These are phyloP conservation scores for Simplicillium sp. DNA, from an alignment of 2,329 filamentous ascomycete genomes.

Conservation along the genomic window DNA sequence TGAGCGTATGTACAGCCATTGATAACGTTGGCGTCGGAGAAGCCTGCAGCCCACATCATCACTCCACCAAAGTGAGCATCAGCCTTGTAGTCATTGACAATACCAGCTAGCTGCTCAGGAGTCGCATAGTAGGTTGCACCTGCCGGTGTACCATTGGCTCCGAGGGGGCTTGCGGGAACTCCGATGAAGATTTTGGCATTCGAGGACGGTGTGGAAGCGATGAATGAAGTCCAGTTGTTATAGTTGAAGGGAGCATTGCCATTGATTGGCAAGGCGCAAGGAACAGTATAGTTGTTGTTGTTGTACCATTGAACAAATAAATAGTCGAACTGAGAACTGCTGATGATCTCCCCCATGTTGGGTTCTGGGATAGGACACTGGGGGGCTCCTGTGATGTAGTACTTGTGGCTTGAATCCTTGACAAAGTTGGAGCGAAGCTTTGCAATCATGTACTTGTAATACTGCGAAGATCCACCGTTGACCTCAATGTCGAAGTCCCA, in stretches of 20 bases:
- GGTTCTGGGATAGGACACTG: constrained; percentile 27
- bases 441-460: constrained; percentile 11
- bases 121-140: constrained; percentile 24
- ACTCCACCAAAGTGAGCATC: constrained; percentile 23
- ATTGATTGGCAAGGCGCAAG: constrained; percentile 7
- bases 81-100: constrained; percentile 17
- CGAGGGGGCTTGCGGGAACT: constrained; percentile 19
- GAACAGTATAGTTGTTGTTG: constrained; percentile 27
- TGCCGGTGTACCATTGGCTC: constrained; percentile 20
- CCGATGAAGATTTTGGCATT: constrained; percentile 19
- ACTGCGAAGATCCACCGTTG: constrained; percentile 11
- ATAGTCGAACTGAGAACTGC: constrained; percentile 26
- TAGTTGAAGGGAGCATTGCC: constrained; percentile 12
- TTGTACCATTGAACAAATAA: constrained; percentile 40
- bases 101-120: constrained; percentile 18
- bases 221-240: constrained; percentile 15
- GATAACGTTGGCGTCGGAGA: constrained; percentile 22
- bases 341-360: constrained; percentile 32
- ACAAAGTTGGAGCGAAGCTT: constrained; percentile 13
- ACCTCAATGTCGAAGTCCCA: constrained; percentile 14
- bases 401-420: constrained; percentile 11
- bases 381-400: constrained; percentile 37
- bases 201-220: constrained; percentile 14
- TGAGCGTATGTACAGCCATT: constrained; percentile 32
- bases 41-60: constrained; percentile 32